Percentiles rank a stretch among this genome's conserved stretches.
These are phyloP conservation scores for Ascobolus immersus DNA, from an alignment of 495 filamentous ascomycete species.

Conservation along the genomic window DNA sequence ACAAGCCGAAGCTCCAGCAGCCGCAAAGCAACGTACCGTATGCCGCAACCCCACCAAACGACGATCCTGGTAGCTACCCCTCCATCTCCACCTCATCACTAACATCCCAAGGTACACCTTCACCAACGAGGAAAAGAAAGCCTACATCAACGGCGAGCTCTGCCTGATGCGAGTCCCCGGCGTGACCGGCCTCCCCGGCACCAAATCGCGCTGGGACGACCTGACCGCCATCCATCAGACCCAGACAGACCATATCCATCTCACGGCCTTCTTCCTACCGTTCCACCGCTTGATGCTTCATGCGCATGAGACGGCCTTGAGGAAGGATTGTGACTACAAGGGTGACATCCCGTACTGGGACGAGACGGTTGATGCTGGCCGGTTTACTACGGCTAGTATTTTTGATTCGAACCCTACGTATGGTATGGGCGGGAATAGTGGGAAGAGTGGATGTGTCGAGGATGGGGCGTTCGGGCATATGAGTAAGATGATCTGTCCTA, in stretches of 20 bases:
- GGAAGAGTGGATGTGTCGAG: conserved; percentile 5
- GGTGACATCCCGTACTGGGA: conserved; percentile 17
- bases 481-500: too few relatives aligned
- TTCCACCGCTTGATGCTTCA: conserved; percentile 19
- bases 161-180: not conserved
- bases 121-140: conserved; percentile 4
- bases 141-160: not conserved
- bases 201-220: conserved; percentile 20
- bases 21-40: too few relatives aligned
- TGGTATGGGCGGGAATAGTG: conserved; percentile 7
- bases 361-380: conserved; percentile 8
- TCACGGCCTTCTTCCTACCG: conserved; percentile 12
- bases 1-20: too few relatives aligned
- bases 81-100: not conserved
- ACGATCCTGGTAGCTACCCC: too few relatives aligned
- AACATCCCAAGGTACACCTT: not conserved
- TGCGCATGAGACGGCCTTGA: conserved; percentile 15
- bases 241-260: conserved; percentile 10
- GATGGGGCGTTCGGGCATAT: conserved; percentile 10
- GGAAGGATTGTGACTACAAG: conserved; percentile 14
- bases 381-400: conserved; percentile 6
- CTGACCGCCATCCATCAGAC: conserved; percentile 13
- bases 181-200: not conserved
- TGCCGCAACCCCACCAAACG: too few relatives aligned
- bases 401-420: conserved; percentile 3